phyloP scores from a whole-genome alignment of 805 yeast genomes.

The Nakazawaea ambrosiae region DNA sequence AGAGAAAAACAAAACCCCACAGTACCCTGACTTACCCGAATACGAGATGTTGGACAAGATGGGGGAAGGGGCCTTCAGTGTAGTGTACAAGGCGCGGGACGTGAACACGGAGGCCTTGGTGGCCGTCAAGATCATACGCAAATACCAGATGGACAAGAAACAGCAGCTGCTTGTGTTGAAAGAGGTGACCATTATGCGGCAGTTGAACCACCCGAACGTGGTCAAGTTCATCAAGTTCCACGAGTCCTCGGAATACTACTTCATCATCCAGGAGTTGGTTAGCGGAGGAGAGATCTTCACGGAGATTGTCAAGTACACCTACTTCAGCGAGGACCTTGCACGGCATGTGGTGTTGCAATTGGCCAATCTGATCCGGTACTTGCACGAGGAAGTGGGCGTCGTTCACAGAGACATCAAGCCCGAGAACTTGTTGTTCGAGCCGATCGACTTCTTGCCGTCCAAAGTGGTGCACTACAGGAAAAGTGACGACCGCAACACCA shows the following conservation, averaged over 20 bases:
- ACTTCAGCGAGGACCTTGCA: constrained; percentile 65
- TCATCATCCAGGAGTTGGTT: constrained; percentile 58
- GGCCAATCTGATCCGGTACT: constrained; percentile 59
- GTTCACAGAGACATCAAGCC: constrained; percentile 84
- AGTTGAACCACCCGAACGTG: constrained; percentile 53
- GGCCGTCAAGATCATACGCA: constrained; percentile 74
- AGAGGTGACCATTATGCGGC: constrained; percentile 70
- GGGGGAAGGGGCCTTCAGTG: constrained; percentile 89
- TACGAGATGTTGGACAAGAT: constrained; percentile 27
- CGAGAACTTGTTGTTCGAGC: constrained; percentile 63
- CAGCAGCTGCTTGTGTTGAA: constrained; percentile 55
- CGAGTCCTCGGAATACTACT: constrained; percentile 48
- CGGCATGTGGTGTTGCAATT: constrained; percentile 70
- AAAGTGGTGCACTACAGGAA: constrained; percentile 33
- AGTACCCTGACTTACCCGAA: constrained; percentile 18
- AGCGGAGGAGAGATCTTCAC: constrained; percentile 80
- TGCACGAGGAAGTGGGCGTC: constrained; percentile 63
- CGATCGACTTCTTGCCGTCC: constrained; percentile 38
- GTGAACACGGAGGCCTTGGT: constrained; percentile 33
- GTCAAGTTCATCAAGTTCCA: constrained; percentile 46
- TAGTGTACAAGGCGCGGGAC: constrained; percentile 69
- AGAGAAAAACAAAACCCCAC: constrained; percentile 12
- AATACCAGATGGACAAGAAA: constrained; percentile 42
- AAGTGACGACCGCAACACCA: constrained; percentile 62
- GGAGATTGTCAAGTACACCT: constrained; percentile 70